Percentiles rank a stretch among this genome's conserved stretches.
phyloP scores from a whole-genome alignment of 257 asterid genomes.

The Solanum ossicruentum region DNA sequence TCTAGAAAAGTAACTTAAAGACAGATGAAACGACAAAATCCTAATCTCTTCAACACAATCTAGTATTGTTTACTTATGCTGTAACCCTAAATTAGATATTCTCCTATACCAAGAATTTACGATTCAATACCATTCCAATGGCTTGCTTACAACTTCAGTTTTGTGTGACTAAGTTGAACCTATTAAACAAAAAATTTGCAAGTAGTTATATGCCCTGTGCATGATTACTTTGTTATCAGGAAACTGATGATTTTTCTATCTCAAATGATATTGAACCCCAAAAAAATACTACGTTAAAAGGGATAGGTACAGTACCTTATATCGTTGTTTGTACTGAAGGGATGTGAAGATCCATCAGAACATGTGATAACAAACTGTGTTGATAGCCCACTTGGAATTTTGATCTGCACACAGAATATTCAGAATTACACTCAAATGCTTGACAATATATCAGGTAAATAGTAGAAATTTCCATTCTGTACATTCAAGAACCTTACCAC shows the following conservation, averaged over 20 bases:
- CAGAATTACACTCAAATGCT: not conserved
- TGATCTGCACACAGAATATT: conserved; percentile 46
- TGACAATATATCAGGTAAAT: not conserved
- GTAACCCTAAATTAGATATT: not conserved
- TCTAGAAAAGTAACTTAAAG: not conserved
- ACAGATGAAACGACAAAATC: not conserved
- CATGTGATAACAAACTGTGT: conserved; percentile 74
- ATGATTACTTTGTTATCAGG: not conserved
- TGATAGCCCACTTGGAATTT: conserved; percentile 79
- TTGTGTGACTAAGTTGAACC: not conserved
- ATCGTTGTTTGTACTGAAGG: conserved; percentile 71
- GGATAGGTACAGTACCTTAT: conserved; percentile 35
- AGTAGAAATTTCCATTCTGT: not conserved
- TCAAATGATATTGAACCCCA: not conserved
- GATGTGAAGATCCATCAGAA: conserved; percentile 72
- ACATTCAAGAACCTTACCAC: not conserved
- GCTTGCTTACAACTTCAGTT: not conserved
- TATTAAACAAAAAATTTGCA: not conserved
- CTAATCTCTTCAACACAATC: not conserved
- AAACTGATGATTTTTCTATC: not conserved
- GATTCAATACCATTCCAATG: not conserved
- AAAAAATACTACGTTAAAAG: not conserved
- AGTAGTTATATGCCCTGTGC: not conserved
- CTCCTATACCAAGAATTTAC: not conserved
- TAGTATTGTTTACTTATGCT: not conserved